Evolutionary conservation across 75 land plant genomes (phyloP).

Genomic region (Cryptomeria japonica): DNA sequence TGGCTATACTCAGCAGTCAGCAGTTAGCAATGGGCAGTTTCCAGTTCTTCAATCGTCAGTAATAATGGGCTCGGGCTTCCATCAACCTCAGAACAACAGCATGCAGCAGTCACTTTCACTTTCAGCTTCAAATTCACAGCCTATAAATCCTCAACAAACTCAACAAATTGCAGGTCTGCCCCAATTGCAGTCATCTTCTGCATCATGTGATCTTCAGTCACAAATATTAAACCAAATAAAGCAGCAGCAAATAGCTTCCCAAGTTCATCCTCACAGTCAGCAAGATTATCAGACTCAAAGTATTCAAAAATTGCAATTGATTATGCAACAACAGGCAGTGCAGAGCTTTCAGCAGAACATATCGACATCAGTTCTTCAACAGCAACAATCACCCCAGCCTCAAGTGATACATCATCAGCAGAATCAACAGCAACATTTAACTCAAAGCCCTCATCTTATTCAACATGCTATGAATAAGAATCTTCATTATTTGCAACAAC

Average conservation of each 20-base stretch:
- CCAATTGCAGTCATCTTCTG: not conserved
- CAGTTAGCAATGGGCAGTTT: constrained; percentile 13
- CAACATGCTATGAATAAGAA: constrained; percentile 17
- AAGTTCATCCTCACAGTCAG: not conserved
- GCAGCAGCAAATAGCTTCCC: constrained; percentile 8
- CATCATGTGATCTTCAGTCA: not conserved
- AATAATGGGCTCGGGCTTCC: constrained; percentile 22
- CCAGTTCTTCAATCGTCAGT: constrained; percentile 20
- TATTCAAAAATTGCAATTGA: constrained; percentile 11
- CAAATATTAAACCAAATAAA: not conserved
- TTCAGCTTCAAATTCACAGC: constrained; percentile 23
- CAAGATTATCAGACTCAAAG: constrained; percentile 12
- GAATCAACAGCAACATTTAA: constrained; percentile 24
- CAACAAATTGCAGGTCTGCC: constrained; percentile 11
- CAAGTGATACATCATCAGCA: constrained; percentile 27
- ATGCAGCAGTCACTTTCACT: constrained; percentile 27
- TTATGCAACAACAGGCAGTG: constrained; percentile 26
- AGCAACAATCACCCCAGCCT: constrained; percentile 20
- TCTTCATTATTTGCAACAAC: constrained; percentile 6
- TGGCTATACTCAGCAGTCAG: constrained; percentile 24
- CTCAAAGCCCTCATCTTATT: constrained; percentile 15
- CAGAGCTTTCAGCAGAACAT: constrained; percentile 11
- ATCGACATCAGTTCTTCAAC: constrained; percentile 15
- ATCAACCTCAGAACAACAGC: constrained; percentile 12
- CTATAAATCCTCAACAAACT: not conserved